Evolutionary conservation across 768 basidiomycete species (phyloP).

Genomic region (Hericium alpestre): DNA sequence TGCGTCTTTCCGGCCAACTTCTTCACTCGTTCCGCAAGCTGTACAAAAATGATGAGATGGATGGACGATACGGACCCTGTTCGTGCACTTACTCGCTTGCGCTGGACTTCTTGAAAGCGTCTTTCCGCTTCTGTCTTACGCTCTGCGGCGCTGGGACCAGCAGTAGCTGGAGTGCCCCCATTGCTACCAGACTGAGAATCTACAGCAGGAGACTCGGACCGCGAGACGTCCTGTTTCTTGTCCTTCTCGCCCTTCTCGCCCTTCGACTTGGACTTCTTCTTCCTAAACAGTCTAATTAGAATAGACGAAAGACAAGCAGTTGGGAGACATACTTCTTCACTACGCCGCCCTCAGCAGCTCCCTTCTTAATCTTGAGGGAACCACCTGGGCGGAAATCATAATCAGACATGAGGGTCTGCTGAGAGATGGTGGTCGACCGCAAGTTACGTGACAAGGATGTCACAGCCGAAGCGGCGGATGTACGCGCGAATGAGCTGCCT

Average conservation of each 20-base stretch:
- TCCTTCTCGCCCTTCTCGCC: conserved; percentile 31
- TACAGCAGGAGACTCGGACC: conserved; percentile 28
- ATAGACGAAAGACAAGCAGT: not conserved
- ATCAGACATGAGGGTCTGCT: conserved; percentile 50
- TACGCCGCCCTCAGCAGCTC: conserved; percentile 64
- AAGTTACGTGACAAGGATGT: not conserved
- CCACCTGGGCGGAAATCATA: conserved; percentile 81
- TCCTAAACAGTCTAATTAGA: conserved; percentile 32
- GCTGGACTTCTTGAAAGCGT: conserved; percentile 82
- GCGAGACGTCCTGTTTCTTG: conserved; percentile 25
- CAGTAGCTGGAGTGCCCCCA: conserved; percentile 49
- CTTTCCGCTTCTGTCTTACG: conserved; percentile 80
- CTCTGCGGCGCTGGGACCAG: conserved; percentile 30
- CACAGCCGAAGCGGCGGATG: not conserved
- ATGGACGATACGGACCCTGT: not conserved
- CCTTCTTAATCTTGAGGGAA: conserved; percentile 84
- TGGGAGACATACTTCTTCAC: conserved; percentile 61
- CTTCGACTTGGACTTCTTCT: conserved; percentile 70
- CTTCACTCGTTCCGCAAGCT: conserved; percentile 68
- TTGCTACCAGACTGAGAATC: conserved; percentile 46
- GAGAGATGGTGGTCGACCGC: not conserved
- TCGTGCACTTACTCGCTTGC: conserved; percentile 43
- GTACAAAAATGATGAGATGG: conserved; percentile 1
- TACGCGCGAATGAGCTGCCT: not conserved
- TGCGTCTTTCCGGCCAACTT: conserved; percentile 78